Evolutionary conservation across 176 grass and related monocot genomes (phyloP).

Genomic region (Guadua angustifolia): DNA sequence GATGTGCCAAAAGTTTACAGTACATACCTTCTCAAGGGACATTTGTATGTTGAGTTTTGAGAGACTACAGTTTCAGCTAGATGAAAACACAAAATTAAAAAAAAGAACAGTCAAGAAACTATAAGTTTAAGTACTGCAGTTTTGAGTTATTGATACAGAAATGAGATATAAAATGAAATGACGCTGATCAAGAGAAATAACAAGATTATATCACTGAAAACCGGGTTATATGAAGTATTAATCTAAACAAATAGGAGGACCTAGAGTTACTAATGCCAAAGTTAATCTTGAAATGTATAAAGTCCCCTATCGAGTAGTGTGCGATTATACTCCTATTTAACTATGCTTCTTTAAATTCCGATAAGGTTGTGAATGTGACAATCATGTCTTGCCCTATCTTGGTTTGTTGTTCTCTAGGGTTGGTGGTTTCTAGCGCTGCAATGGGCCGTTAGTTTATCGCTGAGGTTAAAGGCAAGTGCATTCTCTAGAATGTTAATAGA

Average conservation of each 20-base stretch:
- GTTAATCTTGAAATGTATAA: too few species aligned
- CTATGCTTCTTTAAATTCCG: too few species aligned
- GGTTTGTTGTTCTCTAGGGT: too few species aligned
- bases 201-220: conserved; percentile 1
- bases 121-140: neutral
- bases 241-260: neutral
- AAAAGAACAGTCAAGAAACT: neutral
- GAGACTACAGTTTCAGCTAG: neutral
- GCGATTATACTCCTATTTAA: too few species aligned
- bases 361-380: too few species aligned
- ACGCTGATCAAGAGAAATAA: neutral
- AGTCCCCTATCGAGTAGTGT: too few species aligned
- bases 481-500: too few species aligned
- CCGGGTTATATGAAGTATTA: neutral
- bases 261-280: too few species aligned
- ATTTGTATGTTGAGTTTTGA: neutral
- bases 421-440: too few species aligned
- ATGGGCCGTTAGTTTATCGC: too few species aligned
- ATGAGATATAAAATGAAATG: neutral
- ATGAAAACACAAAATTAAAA: neutral
- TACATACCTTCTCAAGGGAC: neutral
- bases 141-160: conserved; percentile 6
- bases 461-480: too few species aligned
- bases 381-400: too few species aligned
- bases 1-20: neutral